A percentile compares a stretch with the other conserved stretches of the same genome.
phyloP scores from a whole-genome alignment of 306 rosid species.

The Astragalus glycyphyllos region DNA sequence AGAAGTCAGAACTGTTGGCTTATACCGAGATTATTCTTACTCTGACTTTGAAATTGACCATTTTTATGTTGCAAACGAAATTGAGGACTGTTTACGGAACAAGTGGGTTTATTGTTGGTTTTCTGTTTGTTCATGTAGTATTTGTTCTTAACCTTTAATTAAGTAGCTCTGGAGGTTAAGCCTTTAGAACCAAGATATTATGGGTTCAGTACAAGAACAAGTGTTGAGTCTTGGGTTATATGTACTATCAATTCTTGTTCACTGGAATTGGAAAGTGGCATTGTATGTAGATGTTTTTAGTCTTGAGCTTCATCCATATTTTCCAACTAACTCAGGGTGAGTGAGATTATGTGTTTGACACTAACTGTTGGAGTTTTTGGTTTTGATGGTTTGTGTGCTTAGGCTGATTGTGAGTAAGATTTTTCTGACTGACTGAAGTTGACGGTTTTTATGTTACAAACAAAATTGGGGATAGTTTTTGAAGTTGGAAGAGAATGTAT shows the following conservation, averaged over 20 bases:
- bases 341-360: neutral
- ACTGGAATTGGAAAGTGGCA: neutral
- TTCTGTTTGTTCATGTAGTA: neutral
- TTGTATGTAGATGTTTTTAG: conserved; percentile 32
- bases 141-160: conserved; percentile 18
- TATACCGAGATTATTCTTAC: neutral
- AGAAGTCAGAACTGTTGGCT: no score
- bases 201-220: neutral
- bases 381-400: conserved; percentile 21
- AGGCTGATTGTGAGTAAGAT: conserved; percentile 10
- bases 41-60: neutral
- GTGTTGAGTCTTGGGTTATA: neutral
- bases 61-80: neutral
- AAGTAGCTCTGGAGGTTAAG: neutral
- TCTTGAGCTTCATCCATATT: neutral
- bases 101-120: neutral
- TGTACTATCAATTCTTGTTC: conserved; percentile 23
- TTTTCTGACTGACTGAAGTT: no score
- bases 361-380: neutral
- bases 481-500: no score
- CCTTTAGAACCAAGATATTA: conserved; percentile 16
- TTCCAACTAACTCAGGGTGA: neutral
- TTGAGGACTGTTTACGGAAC: conserved; percentile 18
- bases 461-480: no score
- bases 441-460: no score